A percentile compares a stretch with the other conserved stretches of the same genome.
These are phyloP conservation scores for Rhodotorula babjevae DNA, from an alignment of 768 basidiomycete species.

Conservation along the genomic window DNA sequence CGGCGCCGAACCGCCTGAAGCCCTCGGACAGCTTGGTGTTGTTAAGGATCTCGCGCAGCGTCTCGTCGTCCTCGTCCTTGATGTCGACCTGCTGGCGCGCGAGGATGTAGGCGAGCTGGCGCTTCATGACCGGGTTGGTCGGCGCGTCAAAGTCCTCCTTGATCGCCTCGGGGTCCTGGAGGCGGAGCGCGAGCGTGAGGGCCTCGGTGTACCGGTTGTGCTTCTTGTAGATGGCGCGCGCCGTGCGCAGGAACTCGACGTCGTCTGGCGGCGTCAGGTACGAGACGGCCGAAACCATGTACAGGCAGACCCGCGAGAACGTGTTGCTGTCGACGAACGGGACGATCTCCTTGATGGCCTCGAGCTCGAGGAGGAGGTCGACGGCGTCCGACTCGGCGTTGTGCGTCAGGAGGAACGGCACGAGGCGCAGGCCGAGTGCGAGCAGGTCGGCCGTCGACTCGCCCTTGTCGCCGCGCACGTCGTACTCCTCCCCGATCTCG, in stretches of 20 bases:
- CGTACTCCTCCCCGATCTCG: constrained; percentile 91
- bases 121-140: constrained; percentile 87
- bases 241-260: constrained; percentile 76
- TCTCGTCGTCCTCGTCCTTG: constrained; percentile 77
- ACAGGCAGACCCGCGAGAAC: constrained; percentile 81
- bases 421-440: constrained; percentile 72
- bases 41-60: constrained; percentile 76
- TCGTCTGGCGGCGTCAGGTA: constrained; percentile 91
- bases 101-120: constrained; percentile 88
- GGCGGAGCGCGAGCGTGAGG: constrained; percentile 72
- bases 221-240: constrained; percentile 80
- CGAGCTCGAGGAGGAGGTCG: constrained; percentile 87
- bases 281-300: constrained; percentile 91
- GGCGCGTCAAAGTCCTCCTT: constrained; percentile 83
- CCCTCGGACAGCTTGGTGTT: constrained; percentile 75
- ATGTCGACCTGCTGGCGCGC: constrained; percentile 86
- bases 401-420: constrained; percentile 80
- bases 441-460: constrained; percentile 61
- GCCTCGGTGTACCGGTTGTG: constrained; percentile 87
- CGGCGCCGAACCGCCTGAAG: constrained; percentile 89
- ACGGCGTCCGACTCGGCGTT: constrained; percentile 99
- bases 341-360: constrained; percentile 73
- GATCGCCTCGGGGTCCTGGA: constrained; percentile 74
- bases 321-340: constrained; percentile 80
- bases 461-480: constrained; percentile 60